Evolutionary conservation across 2,329 filamentous ascomycete genomes (phyloP), one percentile per base, ranked within the genome.

Genomic region (Trichoderma sp.): DNA sequence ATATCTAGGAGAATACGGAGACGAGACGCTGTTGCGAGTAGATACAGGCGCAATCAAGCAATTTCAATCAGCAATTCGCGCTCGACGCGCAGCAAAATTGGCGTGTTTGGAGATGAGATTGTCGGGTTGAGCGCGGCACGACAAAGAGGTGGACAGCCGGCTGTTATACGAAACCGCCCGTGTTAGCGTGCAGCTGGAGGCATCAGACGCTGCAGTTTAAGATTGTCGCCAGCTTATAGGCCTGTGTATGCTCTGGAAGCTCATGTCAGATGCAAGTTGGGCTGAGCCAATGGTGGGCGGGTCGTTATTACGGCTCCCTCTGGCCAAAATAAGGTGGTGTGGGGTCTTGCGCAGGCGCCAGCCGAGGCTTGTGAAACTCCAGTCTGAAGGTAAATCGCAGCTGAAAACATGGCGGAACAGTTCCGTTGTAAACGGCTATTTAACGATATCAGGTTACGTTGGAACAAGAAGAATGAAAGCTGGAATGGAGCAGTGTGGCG

Each of bases 21-120:
- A n/a, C 11, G 19, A 33, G 35, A 27, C 27, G 40, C 13, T 24
- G 47, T 24, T 63, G 21, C 31, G 29, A 62, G 29, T 14, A 64
- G 35, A 35, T 35, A 37, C 61, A 64, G 61, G 37, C 27, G 35
- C 49, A 52, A n/a, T 33, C 47, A 63, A n/a, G 11, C 24, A 29
- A 21, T 19, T 31, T 33, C 35, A 37, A 37, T 43, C 53, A 29
- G 47, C 16, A 35, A 24, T 37, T 56, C 47, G 33, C 43, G 61
- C 29, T 47, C n/a, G 60, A 56, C 61, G 61, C 61, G 61, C 21
- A 62, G 27, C 40, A 35, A 62, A 27, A 62, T 27, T 35, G 31
- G 60, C 37, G 37, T 62, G 40, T 61, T 61, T 52, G 35, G 49
- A 64, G 49, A 64, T 24, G 61, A 56, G 35, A 56, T 37, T 52